These are phyloP conservation scores for Lachnellula occidentalis DNA, from an alignment of 2,329 filamentous ascomycete species.

Conservation along the genomic window DNA sequence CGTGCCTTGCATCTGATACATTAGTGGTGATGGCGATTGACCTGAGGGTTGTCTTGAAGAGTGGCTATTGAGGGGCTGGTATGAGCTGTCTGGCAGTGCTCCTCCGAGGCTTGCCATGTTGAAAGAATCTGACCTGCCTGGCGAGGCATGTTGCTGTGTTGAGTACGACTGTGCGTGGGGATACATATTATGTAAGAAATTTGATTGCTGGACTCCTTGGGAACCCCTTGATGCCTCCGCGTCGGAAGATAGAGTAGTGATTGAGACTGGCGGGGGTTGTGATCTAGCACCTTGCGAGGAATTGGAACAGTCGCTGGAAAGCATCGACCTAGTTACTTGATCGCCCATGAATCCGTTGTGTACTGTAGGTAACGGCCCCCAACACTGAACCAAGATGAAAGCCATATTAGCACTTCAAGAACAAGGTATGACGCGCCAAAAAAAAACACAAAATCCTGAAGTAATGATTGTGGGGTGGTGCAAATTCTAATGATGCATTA, in stretches of 20 bases:
- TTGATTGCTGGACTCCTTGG: slow-evolving; percentile 6
- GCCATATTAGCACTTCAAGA: slow-evolving; percentile 18
- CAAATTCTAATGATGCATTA: not conserved
- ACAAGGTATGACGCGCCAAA: not conserved
- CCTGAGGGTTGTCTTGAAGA: slow-evolving; percentile 18
- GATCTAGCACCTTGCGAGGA: slow-evolving; percentile 8
- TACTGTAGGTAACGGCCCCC: slow-evolving; percentile 9
- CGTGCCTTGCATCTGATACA: slow-evolving; percentile 22
- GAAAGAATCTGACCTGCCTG: slow-evolving; percentile 21
- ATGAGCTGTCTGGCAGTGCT: slow-evolving; percentile 23
- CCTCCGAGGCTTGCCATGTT: slow-evolving; percentile 22
- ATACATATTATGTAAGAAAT: slow-evolving; percentile 7
- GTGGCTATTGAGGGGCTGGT: slow-evolving; percentile 18
- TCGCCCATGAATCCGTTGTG: slow-evolving; percentile 23
- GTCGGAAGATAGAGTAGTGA: not conserved
- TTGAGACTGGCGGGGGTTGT: slow-evolving; percentile 4
- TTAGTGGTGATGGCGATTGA: slow-evolving; percentile 12
- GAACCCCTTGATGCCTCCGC: slow-evolving; percentile 5
- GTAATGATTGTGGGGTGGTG: not conserved
- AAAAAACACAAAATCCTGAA: not conserved
- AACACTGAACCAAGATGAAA: slow-evolving; percentile 18
- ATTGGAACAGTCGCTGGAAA: slow-evolving; percentile 12
- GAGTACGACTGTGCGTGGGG: slow-evolving; percentile 4
- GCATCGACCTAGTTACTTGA: slow-evolving; percentile 5
- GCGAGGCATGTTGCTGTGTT: slow-evolving; percentile 10